Percentiles rank a stretch among this genome's conserved stretches.
These are phyloP conservation scores for Eucalyptus pumila DNA, from an alignment of 345 rosid genomes.

Conservation along the genomic window DNA sequence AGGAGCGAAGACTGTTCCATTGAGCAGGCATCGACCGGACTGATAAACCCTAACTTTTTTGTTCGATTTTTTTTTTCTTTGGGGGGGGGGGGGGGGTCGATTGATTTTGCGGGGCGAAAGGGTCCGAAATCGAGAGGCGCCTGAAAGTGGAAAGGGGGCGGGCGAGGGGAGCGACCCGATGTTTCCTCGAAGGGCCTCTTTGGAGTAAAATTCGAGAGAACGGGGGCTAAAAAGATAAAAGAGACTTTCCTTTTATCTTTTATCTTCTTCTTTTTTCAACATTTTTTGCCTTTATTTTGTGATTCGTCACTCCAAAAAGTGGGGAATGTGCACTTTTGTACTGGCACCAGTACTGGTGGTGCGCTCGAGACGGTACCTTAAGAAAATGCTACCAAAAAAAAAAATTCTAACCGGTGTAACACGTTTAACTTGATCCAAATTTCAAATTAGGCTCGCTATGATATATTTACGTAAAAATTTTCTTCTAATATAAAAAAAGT, in stretches of 20 bases:
- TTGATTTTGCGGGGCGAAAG: not conserved
- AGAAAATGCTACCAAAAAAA: no score
- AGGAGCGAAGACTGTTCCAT: not conserved
- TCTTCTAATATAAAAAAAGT: no score
- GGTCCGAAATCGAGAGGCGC: not conserved
- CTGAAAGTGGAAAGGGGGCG: not conserved
- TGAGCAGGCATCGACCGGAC: not conserved
- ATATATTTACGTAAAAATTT: rapidly evolving
- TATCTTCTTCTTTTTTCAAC: not conserved
- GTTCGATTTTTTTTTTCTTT: not conserved
- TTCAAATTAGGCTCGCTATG: not conserved
- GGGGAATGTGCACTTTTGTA: not conserved
- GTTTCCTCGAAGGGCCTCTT: not conserved
- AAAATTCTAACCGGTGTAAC: not conserved
- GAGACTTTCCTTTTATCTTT: not conserved
- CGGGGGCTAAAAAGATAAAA: rapidly evolving
- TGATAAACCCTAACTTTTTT: not conserved
- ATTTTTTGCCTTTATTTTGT: not conserved
- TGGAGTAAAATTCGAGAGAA: not conserved
- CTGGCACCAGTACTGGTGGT: not conserved
- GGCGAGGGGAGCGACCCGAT: not conserved
- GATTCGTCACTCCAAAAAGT: not conserved
- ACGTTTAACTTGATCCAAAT: no score
- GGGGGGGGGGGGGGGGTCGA: not conserved
- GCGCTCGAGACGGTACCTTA: not conserved